Conservation (phyloP, 306 rosid genomes). For the Vigna unguiculata region DNA sequence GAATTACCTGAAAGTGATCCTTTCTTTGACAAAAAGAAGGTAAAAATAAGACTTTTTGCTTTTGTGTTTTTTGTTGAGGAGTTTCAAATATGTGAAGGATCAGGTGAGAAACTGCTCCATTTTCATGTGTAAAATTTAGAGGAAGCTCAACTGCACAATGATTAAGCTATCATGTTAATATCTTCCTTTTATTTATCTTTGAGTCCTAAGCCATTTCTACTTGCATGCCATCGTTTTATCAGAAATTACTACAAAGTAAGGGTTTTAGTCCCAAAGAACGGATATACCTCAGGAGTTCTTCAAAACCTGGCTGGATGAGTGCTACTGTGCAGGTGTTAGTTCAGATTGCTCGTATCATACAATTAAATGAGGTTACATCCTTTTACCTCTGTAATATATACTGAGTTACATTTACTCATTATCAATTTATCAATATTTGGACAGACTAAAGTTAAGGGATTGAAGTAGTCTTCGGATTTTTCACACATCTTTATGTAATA, state of each 20-base stretch:
- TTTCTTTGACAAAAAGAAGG: conserved; percentile 73
- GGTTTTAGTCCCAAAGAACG: conserved; percentile 69
- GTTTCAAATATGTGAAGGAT: conserved; percentile 30
- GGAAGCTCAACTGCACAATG: conserved; percentile 13
- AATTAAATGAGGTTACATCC: conserved; percentile 77
- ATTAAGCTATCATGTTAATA: neutral
- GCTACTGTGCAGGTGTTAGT: conserved; percentile 60
- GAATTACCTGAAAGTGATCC: conserved; percentile 67
- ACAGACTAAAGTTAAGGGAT: conserved; percentile 33
- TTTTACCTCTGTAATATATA: conserved; percentile 23
- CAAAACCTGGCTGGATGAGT: conserved; percentile 48
- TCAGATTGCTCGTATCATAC: conserved; percentile 71
- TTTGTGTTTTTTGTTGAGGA: conserved; percentile 1
- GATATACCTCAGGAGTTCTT: conserved; percentile 50
- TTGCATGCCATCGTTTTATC: conserved; percentile 35
- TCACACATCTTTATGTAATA: neutral
- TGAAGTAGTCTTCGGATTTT: conserved; percentile 20
- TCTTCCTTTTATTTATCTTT: conserved; percentile 15
- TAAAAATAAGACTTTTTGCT: conserved; percentile 34
- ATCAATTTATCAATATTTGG: conserved; percentile 21
- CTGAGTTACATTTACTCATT: conserved; percentile 33
- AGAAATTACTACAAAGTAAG: conserved; percentile 67
- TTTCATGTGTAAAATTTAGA: conserved; percentile 14
- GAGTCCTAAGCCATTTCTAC: conserved; percentile 29
- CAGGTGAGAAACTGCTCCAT: conserved; percentile 14